Base-by-base conservation (phyloP, 352 stramenopile species). In the Saprolegnia diclina region DNA sequence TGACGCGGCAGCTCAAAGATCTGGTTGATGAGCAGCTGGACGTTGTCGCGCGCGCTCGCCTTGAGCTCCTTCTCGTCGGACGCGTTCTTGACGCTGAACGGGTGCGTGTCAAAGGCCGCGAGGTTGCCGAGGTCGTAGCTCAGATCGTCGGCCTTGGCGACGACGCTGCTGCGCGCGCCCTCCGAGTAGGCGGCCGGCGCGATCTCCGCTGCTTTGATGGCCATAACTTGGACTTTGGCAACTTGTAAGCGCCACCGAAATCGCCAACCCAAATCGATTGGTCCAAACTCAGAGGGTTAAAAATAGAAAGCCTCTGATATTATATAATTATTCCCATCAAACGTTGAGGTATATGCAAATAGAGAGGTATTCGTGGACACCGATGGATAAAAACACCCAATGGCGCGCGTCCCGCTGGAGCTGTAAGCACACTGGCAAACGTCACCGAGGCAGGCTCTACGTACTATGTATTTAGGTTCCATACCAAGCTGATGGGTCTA, bases 11-110 rank as follows among this genome's bases (percentile, higher is more conserved):
- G 71, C 40, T 91, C 83, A 72, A 97, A 96, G 64, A 98, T 87
- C 64, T 89, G 87, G 76, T 89, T 88, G 67, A 99, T 83, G 55
- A 99, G 71, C 56, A 98, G 85, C 73, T 98, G 92, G 59, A 96
- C 94, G 64, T 97, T 98, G 72, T 97, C 87, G 21, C 81, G 82
- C 32, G 95, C 91, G 70, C 97, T 89, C 44, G 91, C 70, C 5
- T 95, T 79, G 48, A 99, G 75, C 50, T 94, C 82, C 72, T 98
- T 96, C 67, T 96, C 87, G 29, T 75, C 73, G n/a, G 45, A 50
- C 6, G 53, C 37, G 75, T 79, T 89, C 76, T 81, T 71, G 74
- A 82, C 88, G 48, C 76, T 67, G 75, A 96, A 91, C 66, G 87
- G 87, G 61, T 96, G 89, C 76, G 87, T 94, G 75, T 97, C 87